phyloP scores from a whole-genome alignment of 2,329 filamentous ascomycete species.

The Stagonosporopsis tanaceti region DNA sequence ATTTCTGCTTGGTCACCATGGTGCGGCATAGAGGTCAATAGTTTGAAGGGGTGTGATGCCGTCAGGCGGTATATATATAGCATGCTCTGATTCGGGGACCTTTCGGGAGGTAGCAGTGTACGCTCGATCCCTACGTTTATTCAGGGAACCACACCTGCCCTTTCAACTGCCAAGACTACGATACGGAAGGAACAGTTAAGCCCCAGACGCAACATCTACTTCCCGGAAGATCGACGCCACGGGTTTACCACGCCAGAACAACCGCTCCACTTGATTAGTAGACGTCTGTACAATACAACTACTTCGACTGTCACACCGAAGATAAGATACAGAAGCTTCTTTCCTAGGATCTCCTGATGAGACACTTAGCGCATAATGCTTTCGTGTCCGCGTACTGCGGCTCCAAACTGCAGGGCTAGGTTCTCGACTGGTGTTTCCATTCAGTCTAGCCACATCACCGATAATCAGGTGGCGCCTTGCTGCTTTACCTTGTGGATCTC shows the following conservation, averaged over 20 bases:
- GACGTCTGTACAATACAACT: not conserved
- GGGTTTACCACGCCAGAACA: not conserved
- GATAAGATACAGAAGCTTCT: not conserved
- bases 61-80: too few species aligned
- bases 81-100: not conserved
- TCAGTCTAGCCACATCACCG: slow-evolving; percentile 7
- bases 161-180: not conserved
- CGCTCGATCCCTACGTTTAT: not conserved
- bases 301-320: not conserved
- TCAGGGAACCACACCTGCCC: not conserved
- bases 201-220: not conserved
- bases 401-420: slow-evolving; percentile 1
- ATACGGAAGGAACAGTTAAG: not conserved
- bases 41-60: too few species aligned
- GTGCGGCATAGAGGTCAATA: not conserved
- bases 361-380: not conserved
- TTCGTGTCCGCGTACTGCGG: not conserved
- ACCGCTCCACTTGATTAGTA: not conserved
- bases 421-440: not conserved
- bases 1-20: not conserved
- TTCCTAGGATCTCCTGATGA: not conserved
- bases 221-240: not conserved
- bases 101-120: not conserved
- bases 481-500: slow-evolving; percentile 13
- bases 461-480: slow-evolving; percentile 11